A percentile compares a stretch with the other conserved stretches of the same genome.
These are phyloP conservation scores for Tritrichomonas musculus DNA, from an alignment of 208 protist species.

Conservation along the genomic window DNA sequence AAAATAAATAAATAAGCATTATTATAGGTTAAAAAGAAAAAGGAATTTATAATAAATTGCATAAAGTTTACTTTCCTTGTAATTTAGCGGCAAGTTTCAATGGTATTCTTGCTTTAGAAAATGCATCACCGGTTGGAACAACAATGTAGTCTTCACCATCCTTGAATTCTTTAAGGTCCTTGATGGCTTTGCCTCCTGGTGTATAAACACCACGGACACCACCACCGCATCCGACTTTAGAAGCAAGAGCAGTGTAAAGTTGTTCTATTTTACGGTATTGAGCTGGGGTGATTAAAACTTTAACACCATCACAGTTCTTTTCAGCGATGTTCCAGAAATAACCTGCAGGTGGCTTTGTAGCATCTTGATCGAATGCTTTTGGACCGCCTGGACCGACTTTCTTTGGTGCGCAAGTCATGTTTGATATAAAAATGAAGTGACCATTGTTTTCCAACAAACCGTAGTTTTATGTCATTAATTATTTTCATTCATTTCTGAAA, in stretches of 20 bases:
- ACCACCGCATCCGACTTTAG: background rate
- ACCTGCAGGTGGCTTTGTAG: background rate
- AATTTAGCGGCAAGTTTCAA: background rate
- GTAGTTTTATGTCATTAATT: no score
- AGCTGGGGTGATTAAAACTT: background rate
- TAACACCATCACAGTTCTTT: constrained; percentile 31
- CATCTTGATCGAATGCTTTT: background rate
- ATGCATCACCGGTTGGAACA: background rate
- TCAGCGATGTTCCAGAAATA: constrained; percentile 19
- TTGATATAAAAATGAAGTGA: background rate
- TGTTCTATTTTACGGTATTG: background rate
- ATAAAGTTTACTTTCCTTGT: no score
- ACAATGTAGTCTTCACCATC: background rate
- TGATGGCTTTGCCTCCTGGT: background rate
- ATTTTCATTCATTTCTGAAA: no score
- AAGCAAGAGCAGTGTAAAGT: background rate
- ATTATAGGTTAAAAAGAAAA: no score
- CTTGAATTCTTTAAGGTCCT: background rate
- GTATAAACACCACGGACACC: constrained; percentile 2
- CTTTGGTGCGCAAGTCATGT: constrained; percentile 34
- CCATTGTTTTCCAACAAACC: no score
- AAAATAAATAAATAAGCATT: no score
- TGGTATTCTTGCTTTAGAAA: background rate
- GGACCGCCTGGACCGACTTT: background rate
- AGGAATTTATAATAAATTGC: no score